Conservation (phyloP, 345 rosid species). For the Nephelium lappaceum region DNA sequence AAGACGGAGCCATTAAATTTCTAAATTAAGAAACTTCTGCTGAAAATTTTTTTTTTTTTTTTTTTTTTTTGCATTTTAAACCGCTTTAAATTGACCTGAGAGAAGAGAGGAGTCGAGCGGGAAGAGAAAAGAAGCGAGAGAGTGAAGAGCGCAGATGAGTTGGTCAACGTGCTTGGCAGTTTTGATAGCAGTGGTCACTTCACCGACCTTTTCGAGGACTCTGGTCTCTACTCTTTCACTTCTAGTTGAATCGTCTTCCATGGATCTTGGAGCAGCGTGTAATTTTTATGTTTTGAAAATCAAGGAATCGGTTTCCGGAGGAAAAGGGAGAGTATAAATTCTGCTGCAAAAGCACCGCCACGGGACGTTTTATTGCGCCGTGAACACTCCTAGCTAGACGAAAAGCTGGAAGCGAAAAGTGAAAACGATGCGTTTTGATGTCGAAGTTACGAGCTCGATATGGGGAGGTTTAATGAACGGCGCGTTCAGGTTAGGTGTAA, state of each 20-base stretch:
- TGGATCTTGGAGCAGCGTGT: conserved; percentile 5
- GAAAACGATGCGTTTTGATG: too few species aligned
- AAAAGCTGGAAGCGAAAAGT: not conserved
- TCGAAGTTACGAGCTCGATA: too few species aligned
- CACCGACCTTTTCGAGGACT: conserved; percentile 57
- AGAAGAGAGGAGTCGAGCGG: conserved; percentile 62
- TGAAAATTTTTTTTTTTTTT: too few species aligned
- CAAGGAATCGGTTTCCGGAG: not conserved
- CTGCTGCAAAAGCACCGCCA: not conserved
- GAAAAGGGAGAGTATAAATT: not conserved
- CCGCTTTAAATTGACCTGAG: conserved; percentile 40
- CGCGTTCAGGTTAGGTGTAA: not conserved
- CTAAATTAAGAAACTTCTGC: not conserved
- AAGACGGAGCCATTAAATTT: not conserved
- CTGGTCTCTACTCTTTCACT: conserved; percentile 29
- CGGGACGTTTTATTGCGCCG: not conserved
- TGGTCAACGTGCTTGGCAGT: conserved; percentile 74
- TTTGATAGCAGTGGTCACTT: conserved; percentile 51
- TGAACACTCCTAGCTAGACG: not conserved
- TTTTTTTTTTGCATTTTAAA: not conserved
- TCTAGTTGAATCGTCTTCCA: conserved; percentile 31
- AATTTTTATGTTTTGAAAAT: not conserved
- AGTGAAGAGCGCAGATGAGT: conserved; percentile 74
- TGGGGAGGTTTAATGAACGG: not conserved
- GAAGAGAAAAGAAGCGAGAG: conserved; percentile 73